Conservation (phyloP, 176 grass and related monocot genomes). For the Luzula sylvatica region DNA sequence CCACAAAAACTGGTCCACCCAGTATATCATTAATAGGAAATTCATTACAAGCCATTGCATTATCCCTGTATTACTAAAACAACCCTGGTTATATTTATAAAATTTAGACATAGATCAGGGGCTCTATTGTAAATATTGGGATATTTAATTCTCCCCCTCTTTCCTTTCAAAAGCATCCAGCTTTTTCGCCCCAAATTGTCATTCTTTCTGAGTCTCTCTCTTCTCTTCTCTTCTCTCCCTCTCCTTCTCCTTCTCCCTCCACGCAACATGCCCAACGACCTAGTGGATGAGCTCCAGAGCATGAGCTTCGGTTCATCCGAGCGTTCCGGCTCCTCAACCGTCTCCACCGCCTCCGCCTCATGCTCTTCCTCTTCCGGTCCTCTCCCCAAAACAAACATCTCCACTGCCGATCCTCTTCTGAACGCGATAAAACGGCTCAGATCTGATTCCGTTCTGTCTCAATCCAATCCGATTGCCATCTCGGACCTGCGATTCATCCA, state of each 20-base stretch:
- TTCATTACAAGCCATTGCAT: no score
- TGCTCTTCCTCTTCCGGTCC: conserved; percentile 59
- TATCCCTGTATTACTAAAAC: no score
- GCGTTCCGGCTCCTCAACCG: conserved; percentile 66
- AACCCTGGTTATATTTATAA: no score
- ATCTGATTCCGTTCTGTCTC: not conserved
- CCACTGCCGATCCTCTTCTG: not conserved
- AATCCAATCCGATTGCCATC: conserved; percentile 21
- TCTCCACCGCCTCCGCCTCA: conserved; percentile 50
- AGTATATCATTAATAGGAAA: no score
- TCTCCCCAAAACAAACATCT: not conserved
- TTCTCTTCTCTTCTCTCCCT: not conserved
- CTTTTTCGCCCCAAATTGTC: not conserved
- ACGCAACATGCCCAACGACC: conserved; percentile 28
- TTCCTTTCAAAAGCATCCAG: conserved; percentile 23
- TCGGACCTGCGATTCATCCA: conserved; percentile 73
- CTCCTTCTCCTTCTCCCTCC: not conserved
- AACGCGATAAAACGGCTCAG: conserved; percentile 23
- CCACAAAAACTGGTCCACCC: no score
- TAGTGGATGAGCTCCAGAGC: conserved; percentile 81
- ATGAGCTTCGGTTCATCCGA: conserved; percentile 90
- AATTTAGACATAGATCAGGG: no score
- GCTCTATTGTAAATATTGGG: no score
- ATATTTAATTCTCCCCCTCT: conserved; percentile 8
- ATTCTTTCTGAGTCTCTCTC: not conserved